Evolutionary conservation across 768 basidiomycete genomes (phyloP).

Genomic region (Leccinum sublutescens): DNA sequence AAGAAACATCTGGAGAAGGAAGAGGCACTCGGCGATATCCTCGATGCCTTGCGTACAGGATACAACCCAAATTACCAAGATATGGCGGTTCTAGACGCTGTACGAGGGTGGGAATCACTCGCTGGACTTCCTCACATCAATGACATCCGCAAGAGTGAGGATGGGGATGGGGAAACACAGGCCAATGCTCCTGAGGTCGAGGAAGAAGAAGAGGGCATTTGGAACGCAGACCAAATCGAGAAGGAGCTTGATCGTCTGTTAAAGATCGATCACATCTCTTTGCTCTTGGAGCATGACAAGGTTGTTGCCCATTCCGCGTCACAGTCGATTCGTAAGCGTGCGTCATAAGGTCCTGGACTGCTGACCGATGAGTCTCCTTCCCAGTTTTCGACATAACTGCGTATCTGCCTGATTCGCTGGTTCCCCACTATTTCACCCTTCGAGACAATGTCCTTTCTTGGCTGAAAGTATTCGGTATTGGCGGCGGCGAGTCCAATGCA

Average conservation of each 20-base stretch:
- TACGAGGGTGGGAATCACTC: slow-evolving; percentile 86
- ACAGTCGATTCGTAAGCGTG: slow-evolving; percentile 54
- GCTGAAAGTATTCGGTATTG: slow-evolving; percentile 63
- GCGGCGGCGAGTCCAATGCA: slow-evolving; percentile 37
- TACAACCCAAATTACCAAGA: slow-evolving; percentile 99
- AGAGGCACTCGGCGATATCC: slow-evolving; percentile 75
- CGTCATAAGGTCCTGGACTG: background rate
- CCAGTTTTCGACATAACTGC: slow-evolving; percentile 76
- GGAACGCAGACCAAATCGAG: slow-evolving; percentile 60
- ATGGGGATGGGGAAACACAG: slow-evolving; percentile 34
- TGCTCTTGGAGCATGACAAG: slow-evolving; percentile 78
- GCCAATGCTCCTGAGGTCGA: slow-evolving; percentile 17
- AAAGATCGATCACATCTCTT: slow-evolving; percentile 64
- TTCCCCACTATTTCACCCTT: slow-evolving; percentile 70
- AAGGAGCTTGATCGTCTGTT: slow-evolving; percentile 56
- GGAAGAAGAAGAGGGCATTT: slow-evolving; percentile 56
- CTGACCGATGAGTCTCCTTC: background rate
- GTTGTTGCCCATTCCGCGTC: slow-evolving; percentile 51
- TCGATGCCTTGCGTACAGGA: slow-evolving; percentile 73
- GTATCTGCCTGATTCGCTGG: slow-evolving; percentile 81
- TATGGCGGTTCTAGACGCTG: slow-evolving; percentile 97
- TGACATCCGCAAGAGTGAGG: slow-evolving; percentile 54
- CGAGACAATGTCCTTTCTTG: slow-evolving; percentile 59
- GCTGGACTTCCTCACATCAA: slow-evolving; percentile 71
- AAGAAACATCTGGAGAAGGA: slow-evolving; percentile 73